Evolutionary conservation across 352 stramenopile species (phyloP), one percentile per base, ranked within the genome.

Genomic region (Globisporangium rhizosaccharum): DNA sequence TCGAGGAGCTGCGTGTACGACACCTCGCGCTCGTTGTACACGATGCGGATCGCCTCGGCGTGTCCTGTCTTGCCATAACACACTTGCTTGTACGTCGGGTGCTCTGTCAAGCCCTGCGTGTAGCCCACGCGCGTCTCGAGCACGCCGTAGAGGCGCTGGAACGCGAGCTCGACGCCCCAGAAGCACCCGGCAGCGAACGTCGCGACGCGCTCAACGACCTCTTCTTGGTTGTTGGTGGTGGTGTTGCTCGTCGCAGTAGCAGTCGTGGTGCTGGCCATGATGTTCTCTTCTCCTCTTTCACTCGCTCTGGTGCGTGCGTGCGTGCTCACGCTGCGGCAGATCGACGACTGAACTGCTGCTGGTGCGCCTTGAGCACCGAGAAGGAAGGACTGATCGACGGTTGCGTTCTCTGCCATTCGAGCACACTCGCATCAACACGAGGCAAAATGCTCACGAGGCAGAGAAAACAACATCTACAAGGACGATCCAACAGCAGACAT

Each of bases 111-210:
- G 49, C 92, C 87, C 57, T 94, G 87, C 9, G 80, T 75, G 66
- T 96, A 96, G 45, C 88, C 88, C 10, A 99, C 96, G 0, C 82
- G 72, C 11, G 96, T 99, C 51, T 92, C 75, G 2, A 92, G 62
- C n/a, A 99, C 92, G 37, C 97, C 97, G 2, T 81, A 76, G n/a
- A 98, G 70, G 53, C 97, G 86, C 74, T 98, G 92, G 75, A 98
- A 99, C 9, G 90, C 92, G 33, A 99, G 68, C 75, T 99, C 92
- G 30, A 98, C 79, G 52, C 96, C 95, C 97, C 96, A 99, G 75
- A 99, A 99, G 72, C 97, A 99, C 28, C 97, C 97, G 48, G 92
- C 91, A 6, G 94, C 97, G 76, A 99, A 98, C 7, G 96, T 99
- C 18, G 94, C 94, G 25, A 95, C 70, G 49, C 63, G 69, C 45